Evolutionary conservation across 2,329 filamentous ascomycete genomes (phyloP), one percentile per base, ranked within the genome.

Genomic region (Chaetomium strumarium): DNA sequence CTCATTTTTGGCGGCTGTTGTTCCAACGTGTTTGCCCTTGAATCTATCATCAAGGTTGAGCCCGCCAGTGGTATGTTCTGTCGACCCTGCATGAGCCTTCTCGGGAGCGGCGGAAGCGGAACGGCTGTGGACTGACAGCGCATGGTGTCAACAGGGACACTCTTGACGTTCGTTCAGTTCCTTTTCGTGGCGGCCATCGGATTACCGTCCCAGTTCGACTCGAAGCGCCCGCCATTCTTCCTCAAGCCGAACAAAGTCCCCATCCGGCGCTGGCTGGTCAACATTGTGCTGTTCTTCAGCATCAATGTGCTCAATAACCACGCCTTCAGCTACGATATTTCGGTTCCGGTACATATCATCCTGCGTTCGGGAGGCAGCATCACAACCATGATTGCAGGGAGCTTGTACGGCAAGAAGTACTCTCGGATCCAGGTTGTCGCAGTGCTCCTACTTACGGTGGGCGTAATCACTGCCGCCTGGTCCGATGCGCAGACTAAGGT

Each of bases 281-380:
- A 95, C 66, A 96, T 96, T 39, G 74, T 86, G 4, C 80, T 96
- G 61, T 97, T 97, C 71, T 93, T 95, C 68, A 80, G 81, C 57
- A 93, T 99, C 71, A 99, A 97, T 64, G 83, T 97, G 53, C 73
- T 99, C 65, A 99, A 99, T 72, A 99, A 99, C 64, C 92, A 92
- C 75, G 93, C 92, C 7, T 99, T 99, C 69, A 91, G 90, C 57
- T 99, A 96, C 72, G 85, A 90, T 62, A 97, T 99, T 52, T 96
- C 90, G 7, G 90, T 99, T 0, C 93, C 93, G 1, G 84, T 99
- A 45, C 93, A 99, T 66, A 99, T 99, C 63, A 97, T 99, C 60
- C 76, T 99, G 30, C 83, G 93, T 49, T 96, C 91, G 45, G 95
- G 92, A 46, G 93, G 93, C 14, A 96, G 91, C 63, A 95, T 97